A percentile compares a stretch with the other conserved stretches of the same genome.
phyloP scores from a whole-genome alignment of 169 alveolate genomes.

The Fabrea salina region DNA sequence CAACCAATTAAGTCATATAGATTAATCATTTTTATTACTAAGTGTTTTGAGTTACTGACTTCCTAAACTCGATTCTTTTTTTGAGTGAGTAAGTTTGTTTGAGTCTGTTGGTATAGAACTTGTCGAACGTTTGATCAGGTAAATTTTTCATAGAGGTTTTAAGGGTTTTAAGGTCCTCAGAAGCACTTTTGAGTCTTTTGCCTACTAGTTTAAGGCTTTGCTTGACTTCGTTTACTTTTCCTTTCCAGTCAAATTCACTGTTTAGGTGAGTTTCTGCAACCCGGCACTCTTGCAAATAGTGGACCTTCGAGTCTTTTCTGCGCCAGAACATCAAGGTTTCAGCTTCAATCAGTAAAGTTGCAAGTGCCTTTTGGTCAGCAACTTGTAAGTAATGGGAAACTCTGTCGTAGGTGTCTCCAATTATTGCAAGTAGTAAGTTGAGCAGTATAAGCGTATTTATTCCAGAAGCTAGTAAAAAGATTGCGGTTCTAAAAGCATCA shows the following conservation, averaged over 20 bases:
- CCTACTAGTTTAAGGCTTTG: no score
- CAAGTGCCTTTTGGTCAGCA: constrained; percentile 11
- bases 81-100: no score
- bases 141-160: no score
- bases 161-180: no score
- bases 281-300: neutral
- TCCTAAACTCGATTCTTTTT: no score
- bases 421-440: constrained; percentile 5
- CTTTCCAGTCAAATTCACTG: neutral
- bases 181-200: no score
- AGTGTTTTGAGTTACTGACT: no score
- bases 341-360: neutral
- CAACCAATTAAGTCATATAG: neutral
- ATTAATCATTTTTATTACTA: neutral
- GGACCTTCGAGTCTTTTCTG: neutral
- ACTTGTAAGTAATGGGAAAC: neutral
- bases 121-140: no score
- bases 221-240: neutral
- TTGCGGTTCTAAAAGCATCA: neutral
- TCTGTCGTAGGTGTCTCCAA: neutral
- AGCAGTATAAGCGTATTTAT: neutral
- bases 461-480: neutral
- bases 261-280: neutral
- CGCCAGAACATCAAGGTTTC: constrained; percentile 23
- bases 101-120: no score